phyloP scores from a whole-genome alignment of 345 rosid species.

The Euphorbia tirucalli region DNA sequence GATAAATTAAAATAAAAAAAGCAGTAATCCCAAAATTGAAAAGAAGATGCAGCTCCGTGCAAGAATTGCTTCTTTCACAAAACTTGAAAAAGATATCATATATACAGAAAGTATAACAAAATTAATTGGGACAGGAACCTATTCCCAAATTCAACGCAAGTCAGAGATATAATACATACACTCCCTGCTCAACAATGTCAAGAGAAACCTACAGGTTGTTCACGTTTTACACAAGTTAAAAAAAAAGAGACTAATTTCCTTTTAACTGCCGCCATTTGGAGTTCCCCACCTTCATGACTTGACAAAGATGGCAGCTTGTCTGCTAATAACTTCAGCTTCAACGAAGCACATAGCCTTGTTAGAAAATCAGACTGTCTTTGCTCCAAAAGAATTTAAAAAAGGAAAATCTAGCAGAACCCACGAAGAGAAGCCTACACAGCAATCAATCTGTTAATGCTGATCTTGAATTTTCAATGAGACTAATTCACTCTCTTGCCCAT shows the following conservation, averaged over 20 bases:
- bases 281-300: not conserved
- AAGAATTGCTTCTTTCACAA: not conserved
- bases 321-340: not conserved
- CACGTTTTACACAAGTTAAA: not conserved
- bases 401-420: not conserved
- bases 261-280: not conserved
- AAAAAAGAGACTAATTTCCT: not conserved
- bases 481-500: slow-evolving; percentile 67
- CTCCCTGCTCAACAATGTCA: not conserved
- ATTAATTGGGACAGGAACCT: not conserved
- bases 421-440: not conserved
- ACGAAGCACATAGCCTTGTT: not conserved
- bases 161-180: not conserved
- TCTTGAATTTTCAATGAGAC: slow-evolving; percentile 64
- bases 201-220: not conserved
- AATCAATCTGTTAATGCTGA: slow-evolving; percentile 38
- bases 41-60: too few species aligned
- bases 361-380: not conserved
- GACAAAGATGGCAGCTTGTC: not conserved
- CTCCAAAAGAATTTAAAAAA: not conserved
- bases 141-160: not conserved
- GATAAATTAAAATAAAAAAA: too few species aligned
- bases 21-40: too few species aligned
- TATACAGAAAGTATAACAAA: not conserved
- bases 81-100: not conserved